A percentile compares a stretch with the other conserved stretches of the same genome.
Conservation (phyloP, 495 filamentous ascomycete species). For the Apodospora peruviana region DNA sequence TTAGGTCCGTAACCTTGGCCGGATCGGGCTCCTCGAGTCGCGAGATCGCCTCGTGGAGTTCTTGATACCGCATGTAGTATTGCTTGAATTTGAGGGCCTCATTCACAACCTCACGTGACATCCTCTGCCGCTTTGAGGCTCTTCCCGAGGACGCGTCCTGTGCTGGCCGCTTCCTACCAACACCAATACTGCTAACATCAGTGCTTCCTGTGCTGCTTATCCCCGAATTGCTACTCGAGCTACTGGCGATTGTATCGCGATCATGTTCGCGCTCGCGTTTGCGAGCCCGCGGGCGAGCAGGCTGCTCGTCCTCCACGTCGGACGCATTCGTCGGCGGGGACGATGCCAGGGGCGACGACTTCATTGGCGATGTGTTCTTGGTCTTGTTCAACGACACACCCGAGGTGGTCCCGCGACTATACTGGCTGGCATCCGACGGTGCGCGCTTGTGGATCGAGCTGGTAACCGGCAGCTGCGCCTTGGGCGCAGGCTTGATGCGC, state of each 20-base stretch:
- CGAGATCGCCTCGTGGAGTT: conserved; percentile 55
- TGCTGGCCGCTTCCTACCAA: conserved; percentile 35
- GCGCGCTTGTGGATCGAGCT: conserved; percentile 30
- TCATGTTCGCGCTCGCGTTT: conserved; percentile 28
- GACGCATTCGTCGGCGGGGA: conserved; percentile 75
- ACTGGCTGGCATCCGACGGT: conserved; percentile 40
- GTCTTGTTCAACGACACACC: conserved; percentile 25
- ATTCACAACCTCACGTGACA: conserved; percentile 34
- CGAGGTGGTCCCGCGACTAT: conserved; percentile 31
- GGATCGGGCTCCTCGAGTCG: conserved; percentile 45
- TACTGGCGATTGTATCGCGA: conserved; percentile 22
- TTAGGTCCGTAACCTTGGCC: conserved; percentile 51
- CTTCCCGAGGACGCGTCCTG: conserved; percentile 19
- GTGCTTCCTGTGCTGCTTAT: conserved; percentile 13
- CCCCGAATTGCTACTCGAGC: too few relatives aligned
- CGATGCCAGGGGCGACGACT: conserved; percentile 67
- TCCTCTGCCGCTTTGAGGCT: conserved; percentile 32
- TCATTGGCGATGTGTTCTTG: conserved; percentile 56
- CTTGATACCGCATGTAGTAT: conserved; percentile 58
- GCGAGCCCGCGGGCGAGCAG: conserved; percentile 7
- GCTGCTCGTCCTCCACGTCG: conserved; percentile 45
- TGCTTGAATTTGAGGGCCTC: conserved; percentile 58
- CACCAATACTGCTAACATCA: conserved; percentile 6
- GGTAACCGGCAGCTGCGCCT: conserved; percentile 12
- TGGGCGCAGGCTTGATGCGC: conserved; percentile 37